Conservation (phyloP, 1,284 basidiomycete genomes). For the Apiotrichum domesticum region DNA sequence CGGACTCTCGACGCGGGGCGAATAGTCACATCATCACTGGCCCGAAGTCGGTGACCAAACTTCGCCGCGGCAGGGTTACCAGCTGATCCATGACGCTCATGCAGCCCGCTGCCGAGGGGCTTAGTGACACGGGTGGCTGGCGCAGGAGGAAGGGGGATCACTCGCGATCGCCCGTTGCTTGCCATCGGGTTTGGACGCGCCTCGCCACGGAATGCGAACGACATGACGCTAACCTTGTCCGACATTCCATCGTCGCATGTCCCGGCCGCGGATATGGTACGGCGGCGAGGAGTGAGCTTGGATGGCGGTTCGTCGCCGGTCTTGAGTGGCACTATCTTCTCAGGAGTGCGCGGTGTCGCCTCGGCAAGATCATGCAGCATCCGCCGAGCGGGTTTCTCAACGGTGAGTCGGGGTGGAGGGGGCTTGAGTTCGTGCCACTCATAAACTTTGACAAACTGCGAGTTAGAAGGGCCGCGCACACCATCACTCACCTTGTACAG, state of each 20-base stretch:
- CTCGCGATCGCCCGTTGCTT: background rate
- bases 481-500: conserved; percentile 64
- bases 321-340: conserved; percentile 8
- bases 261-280: background rate
- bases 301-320: conserved; percentile 8
- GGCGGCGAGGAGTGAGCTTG: conserved; percentile 4
- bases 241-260: conserved; percentile 15
- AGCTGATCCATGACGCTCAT: conserved; percentile 15
- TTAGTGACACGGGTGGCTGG: background rate
- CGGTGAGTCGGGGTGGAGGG: background rate
- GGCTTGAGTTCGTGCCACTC: conserved; percentile 56
- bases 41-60: conserved; percentile 38
- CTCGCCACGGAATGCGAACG: conserved; percentile 33
- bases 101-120: background rate
- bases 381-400: background rate
- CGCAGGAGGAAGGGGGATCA: background rate
- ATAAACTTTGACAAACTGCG: conserved; percentile 60
- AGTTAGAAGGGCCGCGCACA: background rate
- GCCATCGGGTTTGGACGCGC: conserved; percentile 7
- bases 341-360: conserved; percentile 3
- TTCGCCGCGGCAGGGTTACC: conserved; percentile 32
- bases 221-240: conserved; percentile 38
- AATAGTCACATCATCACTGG: conserved; percentile 15
- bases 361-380: conserved; percentile 8
- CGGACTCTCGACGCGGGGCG: conserved; percentile 18